phyloP scores from a whole-genome alignment of 768 basidiomycete genomes.

The Termitomyces heimii region DNA sequence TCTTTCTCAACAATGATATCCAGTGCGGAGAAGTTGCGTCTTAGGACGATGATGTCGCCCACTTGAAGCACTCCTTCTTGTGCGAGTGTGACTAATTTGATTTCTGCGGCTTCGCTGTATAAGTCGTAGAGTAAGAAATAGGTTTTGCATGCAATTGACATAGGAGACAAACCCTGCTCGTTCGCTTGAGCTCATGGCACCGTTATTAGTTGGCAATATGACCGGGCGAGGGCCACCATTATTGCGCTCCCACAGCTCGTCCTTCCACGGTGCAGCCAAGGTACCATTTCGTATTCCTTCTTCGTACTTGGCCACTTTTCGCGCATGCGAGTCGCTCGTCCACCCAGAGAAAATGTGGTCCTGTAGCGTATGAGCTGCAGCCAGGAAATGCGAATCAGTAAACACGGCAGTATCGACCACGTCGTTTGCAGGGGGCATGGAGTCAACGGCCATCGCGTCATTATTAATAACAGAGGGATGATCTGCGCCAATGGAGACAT shows the following conservation, averaged over 20 bases:
- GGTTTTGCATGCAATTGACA: neutral
- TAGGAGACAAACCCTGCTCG: slow-evolving; percentile 28
- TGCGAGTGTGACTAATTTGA: slow-evolving; percentile 40
- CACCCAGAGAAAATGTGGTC: slow-evolving; percentile 53
- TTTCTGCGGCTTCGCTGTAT: slow-evolving; percentile 32
- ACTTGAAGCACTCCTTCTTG: slow-evolving; percentile 37
- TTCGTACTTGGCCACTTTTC: slow-evolving; percentile 35
- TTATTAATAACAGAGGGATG: slow-evolving; percentile 28
- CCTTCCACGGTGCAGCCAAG: slow-evolving; percentile 56
- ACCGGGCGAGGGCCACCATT: slow-evolving; percentile 8
- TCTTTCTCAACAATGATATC: slow-evolving; percentile 28
- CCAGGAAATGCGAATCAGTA: slow-evolving; percentile 45
- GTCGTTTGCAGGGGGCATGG: slow-evolving; percentile 4
- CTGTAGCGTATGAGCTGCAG: slow-evolving; percentile 52
- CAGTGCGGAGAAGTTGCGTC: slow-evolving; percentile 36
- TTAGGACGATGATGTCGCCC: slow-evolving; percentile 52
- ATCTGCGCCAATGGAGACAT: slow-evolving; percentile 23
- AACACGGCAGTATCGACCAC: slow-evolving; percentile 35
- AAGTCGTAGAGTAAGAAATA: neutral
- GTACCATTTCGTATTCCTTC: slow-evolving; percentile 38
- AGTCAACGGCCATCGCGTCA: slow-evolving; percentile 16
- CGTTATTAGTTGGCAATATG: slow-evolving; percentile 8
- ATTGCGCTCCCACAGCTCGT: slow-evolving; percentile 54
- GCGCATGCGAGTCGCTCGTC: slow-evolving; percentile 37
- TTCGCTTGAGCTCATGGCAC: neutral